Conservation (phyloP, 176 grass and related monocot species). For the Ensete glaucum region DNA sequence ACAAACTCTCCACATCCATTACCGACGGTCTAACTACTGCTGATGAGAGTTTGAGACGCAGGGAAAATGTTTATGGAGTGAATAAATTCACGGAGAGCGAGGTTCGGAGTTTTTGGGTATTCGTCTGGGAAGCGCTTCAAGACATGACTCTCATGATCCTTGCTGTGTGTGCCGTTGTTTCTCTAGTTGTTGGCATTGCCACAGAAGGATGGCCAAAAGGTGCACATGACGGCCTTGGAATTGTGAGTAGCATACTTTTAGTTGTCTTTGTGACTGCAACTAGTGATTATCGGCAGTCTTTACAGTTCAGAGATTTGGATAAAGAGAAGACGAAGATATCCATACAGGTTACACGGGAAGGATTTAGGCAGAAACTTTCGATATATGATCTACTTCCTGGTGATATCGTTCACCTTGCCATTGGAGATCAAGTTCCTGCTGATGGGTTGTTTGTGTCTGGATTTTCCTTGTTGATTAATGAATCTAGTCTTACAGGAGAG, state of each 20-base stretch:
- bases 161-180: conserved; percentile 56
- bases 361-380: conserved; percentile 70
- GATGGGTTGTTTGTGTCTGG: conserved; percentile 83
- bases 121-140: conserved; percentile 84
- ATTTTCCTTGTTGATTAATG: conserved; percentile 75
- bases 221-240: conserved; percentile 80
- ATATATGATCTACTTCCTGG: conserved; percentile 83
- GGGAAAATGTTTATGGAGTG: conserved; percentile 53
- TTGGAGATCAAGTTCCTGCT: conserved; percentile 88
- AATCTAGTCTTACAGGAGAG: conserved; percentile 90
- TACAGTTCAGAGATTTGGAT: conserved; percentile 96
- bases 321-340: conserved; percentile 96
- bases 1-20: conserved; percentile 64
- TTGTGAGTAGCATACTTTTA: conserved; percentile 75
- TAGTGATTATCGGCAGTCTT: conserved; percentile 81
- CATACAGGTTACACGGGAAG: conserved; percentile 63
- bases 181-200: conserved; percentile 60
- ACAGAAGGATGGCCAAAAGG: conserved; percentile 97
- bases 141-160: conserved; percentile 96
- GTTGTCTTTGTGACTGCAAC: conserved; percentile 87
- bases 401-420: conserved; percentile 76
- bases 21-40: conserved; percentile 41
- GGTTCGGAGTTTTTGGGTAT: conserved; percentile 71
- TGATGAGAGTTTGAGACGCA: conserved; percentile 17
- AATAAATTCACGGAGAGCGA: conserved; percentile 70